A percentile compares a stretch with the other conserved stretches of the same genome.
phyloP scores from a whole-genome alignment of 2,329 filamentous ascomycete genomes.

The Ophiostoma quercus region DNA sequence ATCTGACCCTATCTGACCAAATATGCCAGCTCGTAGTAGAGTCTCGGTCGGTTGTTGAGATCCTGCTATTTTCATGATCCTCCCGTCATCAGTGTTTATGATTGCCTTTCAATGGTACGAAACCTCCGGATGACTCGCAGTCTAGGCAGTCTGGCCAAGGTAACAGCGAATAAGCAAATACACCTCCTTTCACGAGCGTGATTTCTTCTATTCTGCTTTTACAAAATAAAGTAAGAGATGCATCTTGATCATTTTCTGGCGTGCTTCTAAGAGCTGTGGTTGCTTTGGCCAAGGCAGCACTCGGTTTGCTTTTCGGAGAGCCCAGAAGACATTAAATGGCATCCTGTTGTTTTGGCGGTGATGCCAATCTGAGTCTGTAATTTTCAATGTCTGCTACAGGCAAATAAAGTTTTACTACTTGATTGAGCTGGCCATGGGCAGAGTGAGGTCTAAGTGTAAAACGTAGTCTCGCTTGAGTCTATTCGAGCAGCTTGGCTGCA shows the following conservation, averaged over 20 bases:
- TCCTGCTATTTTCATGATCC: neutral
- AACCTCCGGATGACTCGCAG: no score
- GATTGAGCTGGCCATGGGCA: neutral
- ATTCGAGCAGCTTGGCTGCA: neutral
- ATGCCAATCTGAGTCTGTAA: no score
- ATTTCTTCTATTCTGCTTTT: no score
- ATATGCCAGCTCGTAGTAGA: neutral
- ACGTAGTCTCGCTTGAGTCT: neutral
- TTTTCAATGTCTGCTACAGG: no score
- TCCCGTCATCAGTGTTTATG: no score
- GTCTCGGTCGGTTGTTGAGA: neutral
- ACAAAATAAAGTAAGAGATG: no score
- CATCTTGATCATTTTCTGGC: no score
- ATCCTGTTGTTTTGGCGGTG: neutral
- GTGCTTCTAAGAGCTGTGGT: neutral
- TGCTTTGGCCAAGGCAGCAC: no score
- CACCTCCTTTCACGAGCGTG: no score
- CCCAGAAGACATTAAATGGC: neutral
- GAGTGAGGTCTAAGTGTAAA: neutral
- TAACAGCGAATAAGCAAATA: no score
- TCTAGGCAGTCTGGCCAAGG: no score
- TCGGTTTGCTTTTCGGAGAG: neutral
- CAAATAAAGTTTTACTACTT: neutral
- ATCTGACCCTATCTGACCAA: neutral
- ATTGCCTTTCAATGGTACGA: no score